Percentiles rank a stretch among this genome's conserved stretches.
Conservation (phyloP, 73 alveolate genomes). For the Blepharisma stoltei region DNA sequence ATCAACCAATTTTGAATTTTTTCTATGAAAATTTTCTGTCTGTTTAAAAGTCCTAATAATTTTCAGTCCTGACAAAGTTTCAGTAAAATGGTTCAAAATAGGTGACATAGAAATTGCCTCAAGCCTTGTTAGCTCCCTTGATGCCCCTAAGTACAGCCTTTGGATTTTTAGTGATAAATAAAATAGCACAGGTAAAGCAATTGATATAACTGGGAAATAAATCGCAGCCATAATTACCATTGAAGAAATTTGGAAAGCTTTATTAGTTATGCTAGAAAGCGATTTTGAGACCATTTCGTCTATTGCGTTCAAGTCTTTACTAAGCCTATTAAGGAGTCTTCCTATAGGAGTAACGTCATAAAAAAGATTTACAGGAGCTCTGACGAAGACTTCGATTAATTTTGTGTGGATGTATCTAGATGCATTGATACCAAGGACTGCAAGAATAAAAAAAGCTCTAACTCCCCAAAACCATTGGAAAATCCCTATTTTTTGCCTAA, state of each 20-base stretch:
- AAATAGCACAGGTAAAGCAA: conserved; percentile 9
- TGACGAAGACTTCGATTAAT: conserved; percentile 47
- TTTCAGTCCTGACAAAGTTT: conserved; percentile 26
- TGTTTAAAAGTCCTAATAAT: conserved; percentile 19
- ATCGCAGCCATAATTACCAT: neutral
- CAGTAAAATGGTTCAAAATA: conserved; percentile 29
- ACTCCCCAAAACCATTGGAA: too few relatives aligned
- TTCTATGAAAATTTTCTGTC: neutral
- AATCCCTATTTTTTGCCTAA: too few relatives aligned
- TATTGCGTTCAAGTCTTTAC: conserved; percentile 56
- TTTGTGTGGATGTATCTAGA: conserved; percentile 45
- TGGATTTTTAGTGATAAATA: neutral
- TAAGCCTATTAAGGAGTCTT: conserved; percentile 73
- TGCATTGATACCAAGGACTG: neutral
- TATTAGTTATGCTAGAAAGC: neutral
- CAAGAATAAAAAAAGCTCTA: neutral
- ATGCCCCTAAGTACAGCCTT: neutral
- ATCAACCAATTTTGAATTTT: conserved; percentile 33
- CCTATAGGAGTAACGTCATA: conserved; percentile 93
- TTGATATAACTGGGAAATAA: neutral
- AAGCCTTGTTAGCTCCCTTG: conserved; percentile 31
- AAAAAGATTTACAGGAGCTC: conserved; percentile 89
- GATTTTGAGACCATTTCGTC: conserved; percentile 8
- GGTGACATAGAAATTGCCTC: conserved; percentile 33
- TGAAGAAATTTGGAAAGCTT: neutral